Evolutionary conservation across 371 early-diverging fungal genomes (phyloP).

Genomic region (Mucor velutinosus): DNA sequence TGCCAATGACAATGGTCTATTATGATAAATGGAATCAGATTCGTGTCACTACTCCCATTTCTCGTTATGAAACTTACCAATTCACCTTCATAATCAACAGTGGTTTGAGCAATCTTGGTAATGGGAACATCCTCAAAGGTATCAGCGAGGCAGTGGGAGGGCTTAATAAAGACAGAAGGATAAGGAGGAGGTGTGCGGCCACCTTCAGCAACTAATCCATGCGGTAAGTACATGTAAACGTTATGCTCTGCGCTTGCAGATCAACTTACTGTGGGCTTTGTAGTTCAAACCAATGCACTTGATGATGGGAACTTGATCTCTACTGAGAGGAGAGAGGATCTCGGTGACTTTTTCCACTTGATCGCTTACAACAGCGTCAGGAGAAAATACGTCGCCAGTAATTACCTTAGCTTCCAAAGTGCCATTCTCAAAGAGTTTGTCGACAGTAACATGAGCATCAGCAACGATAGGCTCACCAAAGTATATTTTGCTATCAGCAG

Average conservation of each 20-base stretch:
- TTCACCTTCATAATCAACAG: constrained; percentile 64
- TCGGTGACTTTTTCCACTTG: constrained; percentile 36
- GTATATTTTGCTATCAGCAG: constrained; percentile 21
- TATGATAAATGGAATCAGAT: neutral
- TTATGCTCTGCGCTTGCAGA: neutral
- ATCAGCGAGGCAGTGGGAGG: constrained; percentile 42
- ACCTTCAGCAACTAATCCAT: constrained; percentile 24
- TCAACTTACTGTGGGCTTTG: constrained; percentile 30
- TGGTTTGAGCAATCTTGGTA: constrained; percentile 46
- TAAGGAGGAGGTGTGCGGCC: constrained; percentile 36
- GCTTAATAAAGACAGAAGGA: constrained; percentile 59
- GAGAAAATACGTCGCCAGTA: constrained; percentile 41
- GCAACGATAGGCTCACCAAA: constrained; percentile 26
- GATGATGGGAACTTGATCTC: constrained; percentile 34
- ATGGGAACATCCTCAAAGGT: constrained; percentile 52
- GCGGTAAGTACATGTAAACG: neutral
- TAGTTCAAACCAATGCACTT: constrained; percentile 67
- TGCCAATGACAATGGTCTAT: constrained; percentile 58
- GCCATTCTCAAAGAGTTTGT: constrained; percentile 24
- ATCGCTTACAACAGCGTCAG: constrained; percentile 39
- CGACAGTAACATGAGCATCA: constrained; percentile 20
- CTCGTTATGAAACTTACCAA: constrained; percentile 16
- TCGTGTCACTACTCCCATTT: too few species aligned
- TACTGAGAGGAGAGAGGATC: constrained; percentile 49
- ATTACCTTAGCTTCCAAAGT: constrained; percentile 46